Conservation (phyloP, 208 protist genomes). For the Crithidia sp. region DNA sequence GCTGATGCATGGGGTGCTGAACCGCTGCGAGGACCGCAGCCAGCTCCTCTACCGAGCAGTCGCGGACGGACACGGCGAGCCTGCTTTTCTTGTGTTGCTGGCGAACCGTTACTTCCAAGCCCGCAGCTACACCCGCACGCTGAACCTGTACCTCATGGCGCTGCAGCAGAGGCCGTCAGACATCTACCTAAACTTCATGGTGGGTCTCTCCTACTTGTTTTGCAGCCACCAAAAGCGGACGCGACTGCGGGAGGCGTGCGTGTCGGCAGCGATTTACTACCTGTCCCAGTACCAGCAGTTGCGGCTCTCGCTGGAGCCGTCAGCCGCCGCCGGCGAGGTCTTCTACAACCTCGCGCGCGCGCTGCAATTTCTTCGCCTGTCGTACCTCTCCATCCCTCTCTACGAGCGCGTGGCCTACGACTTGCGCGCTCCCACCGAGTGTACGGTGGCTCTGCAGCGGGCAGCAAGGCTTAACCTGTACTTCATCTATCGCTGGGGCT, state of each 20-base stretch:
- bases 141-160: slow-evolving; percentile 79
- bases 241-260: slow-evolving; percentile 60
- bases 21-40: slow-evolving; percentile 58
- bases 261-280: slow-evolving; percentile 82
- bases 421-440: slow-evolving; percentile 65
- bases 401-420: slow-evolving; percentile 80
- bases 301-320: slow-evolving; percentile 44
- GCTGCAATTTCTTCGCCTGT: slow-evolving; percentile 74
- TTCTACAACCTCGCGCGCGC: slow-evolving; percentile 87
- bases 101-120: slow-evolving; percentile 82
- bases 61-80: slow-evolving; percentile 50
- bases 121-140: slow-evolving; percentile 70
- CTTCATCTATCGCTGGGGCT: slow-evolving; percentile 73
- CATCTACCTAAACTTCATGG: slow-evolving; percentile 76
- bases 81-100: slow-evolving; percentile 67
- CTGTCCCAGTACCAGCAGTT: slow-evolving; percentile 71
- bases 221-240: slow-evolving; percentile 83
- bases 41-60: slow-evolving; percentile 58
- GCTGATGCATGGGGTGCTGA: slow-evolving; percentile 80
- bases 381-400: slow-evolving; percentile 73
- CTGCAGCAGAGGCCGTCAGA: slow-evolving; percentile 65
- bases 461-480: slow-evolving; percentile 85
- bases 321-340: slow-evolving; percentile 59
- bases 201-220: slow-evolving; percentile 74
- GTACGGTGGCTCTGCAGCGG: slow-evolving; percentile 64